Base-by-base conservation (phyloP, 179 eudicot species). In the Heliamphora pulchella region DNA sequence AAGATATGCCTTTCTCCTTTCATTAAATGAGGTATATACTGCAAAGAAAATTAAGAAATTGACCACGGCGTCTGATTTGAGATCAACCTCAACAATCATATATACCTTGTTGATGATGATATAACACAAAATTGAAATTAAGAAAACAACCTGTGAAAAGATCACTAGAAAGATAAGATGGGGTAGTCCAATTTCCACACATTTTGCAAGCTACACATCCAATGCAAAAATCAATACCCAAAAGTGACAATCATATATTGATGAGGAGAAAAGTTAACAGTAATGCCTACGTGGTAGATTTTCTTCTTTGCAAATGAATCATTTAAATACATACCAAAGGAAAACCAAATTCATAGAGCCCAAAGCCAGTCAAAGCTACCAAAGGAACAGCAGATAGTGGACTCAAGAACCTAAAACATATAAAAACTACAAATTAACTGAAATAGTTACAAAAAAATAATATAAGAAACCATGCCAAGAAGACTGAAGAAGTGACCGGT, bases 181-280 rank as follows among this genome's bases (percentile, higher is more conserved):
- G 8, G 97, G 98, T 64, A 94, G 87, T 75, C 98, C 98, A 75
- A 94, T 86, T 85, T 94, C 98, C 59, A 93, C 89, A 79, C 98
- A 94, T 83, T 89, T 90, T 46, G 96, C 86, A 79, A 93, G 87
- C 98, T 94, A 80, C 22, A 50, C 76, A 80, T 47, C 74, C 44
- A 81, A 71, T 62, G 67, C 31, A 80, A 75, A 67, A 64, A 41
- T 61, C 20, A 55, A 22, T 9, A 65, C 20, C 57, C 44, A 51
- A 39, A 8, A 62, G 6, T 46, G 14, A 78, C 39, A 53, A 64
- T 18, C 1, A 48, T 47, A 41, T 6, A 69, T 8, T 39, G 11
- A 67, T 9, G 22, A 18, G 57, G 22, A n/a, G 20, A 55, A 47
- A 55, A 75, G 67, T 11, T 43, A 47, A 70, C 9, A 54, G 47